A percentile compares a stretch with the other conserved stretches of the same genome.
phyloP scores from a whole-genome alignment of 148 eudicot species.

The Rhododendron vialii region DNA sequence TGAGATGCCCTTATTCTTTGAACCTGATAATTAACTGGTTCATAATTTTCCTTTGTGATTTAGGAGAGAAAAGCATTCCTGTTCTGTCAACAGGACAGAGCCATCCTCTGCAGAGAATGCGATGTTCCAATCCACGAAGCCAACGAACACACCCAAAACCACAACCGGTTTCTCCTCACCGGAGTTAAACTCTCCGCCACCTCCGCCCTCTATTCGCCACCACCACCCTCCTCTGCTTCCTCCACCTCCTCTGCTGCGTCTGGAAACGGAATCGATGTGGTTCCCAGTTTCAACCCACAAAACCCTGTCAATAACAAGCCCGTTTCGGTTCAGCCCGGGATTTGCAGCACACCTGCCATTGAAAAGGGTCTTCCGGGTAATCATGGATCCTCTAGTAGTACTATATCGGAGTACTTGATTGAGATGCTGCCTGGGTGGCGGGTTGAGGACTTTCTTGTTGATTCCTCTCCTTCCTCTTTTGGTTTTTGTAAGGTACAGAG shows the following conservation, averaged over 20 bases:
- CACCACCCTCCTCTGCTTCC: background rate
- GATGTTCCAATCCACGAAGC: background rate
- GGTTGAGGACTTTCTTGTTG: background rate
- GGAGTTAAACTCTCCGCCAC: background rate
- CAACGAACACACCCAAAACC: background rate
- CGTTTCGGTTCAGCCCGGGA: background rate
- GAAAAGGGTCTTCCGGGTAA: background rate
- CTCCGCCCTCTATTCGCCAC: background rate
- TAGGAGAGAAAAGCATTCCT: background rate
- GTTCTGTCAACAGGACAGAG: constrained; percentile 4
- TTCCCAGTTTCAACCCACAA: background rate
- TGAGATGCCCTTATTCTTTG: background rate
- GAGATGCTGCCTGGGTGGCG: background rate
- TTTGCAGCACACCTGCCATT: background rate
- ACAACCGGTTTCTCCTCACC: background rate
- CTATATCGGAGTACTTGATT: background rate
- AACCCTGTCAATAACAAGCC: background rate
- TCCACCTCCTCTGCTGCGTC: background rate
- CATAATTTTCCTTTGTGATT: background rate
- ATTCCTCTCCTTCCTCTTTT: background rate
- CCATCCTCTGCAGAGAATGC: background rate
- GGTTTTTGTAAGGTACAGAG: background rate
- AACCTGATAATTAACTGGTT: background rate
- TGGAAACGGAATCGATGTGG: background rate
- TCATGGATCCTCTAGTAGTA: background rate